phyloP scores from a whole-genome alignment of 129 eudicot genomes.

The Saposhnikovia divaricata region DNA sequence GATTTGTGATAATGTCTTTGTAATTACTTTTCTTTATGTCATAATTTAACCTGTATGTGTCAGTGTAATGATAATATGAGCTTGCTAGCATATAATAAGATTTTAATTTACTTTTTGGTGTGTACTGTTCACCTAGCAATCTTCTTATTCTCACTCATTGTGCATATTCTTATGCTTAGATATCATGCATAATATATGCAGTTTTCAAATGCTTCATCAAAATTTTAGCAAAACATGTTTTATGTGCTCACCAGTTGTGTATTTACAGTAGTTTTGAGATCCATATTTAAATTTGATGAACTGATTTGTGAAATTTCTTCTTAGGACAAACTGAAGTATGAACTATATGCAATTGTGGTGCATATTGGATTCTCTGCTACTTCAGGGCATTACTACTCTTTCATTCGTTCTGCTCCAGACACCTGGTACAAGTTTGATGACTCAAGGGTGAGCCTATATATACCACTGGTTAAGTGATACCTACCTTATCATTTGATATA shows the following conservation, averaged over 20 bases:
- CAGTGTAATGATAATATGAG: neutral
- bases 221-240: neutral
- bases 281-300: neutral
- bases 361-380: conserved; percentile 53
- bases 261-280: neutral
- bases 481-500: neutral
- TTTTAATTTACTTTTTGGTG: neutral
- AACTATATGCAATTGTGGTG: conserved; percentile 76
- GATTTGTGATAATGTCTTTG: neutral
- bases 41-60: neutral
- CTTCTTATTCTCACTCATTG: neutral
- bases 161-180: neutral
- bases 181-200: neutral
- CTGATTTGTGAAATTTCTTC: neutral
- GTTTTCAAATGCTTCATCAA: neutral
- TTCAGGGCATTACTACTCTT: conserved; percentile 78
- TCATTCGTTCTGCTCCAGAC: conserved; percentile 57
- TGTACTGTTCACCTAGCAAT: neutral
- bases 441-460: conserved; percentile 45
- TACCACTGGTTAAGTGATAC: neutral
- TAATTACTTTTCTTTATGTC: neutral
- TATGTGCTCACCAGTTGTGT: neutral
- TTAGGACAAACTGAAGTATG: conserved; percentile 60
- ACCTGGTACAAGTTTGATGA: conserved; percentile 87
- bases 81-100: neutral